phyloP scores from a whole-genome alignment of 768 basidiomycete genomes.

The Tylopilus sp. region DNA sequence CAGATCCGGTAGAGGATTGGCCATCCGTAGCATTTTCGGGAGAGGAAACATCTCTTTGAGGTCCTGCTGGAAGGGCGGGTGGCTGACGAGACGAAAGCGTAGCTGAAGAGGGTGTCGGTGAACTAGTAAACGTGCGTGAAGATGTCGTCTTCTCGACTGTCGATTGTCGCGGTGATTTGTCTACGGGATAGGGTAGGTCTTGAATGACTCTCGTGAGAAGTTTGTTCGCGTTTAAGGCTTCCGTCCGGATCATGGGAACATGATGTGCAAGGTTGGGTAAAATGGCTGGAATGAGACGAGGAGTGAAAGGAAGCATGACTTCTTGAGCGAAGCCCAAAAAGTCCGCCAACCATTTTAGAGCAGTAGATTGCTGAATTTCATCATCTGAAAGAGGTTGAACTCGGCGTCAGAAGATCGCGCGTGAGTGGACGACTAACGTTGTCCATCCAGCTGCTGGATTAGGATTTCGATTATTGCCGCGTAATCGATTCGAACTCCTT shows the following conservation, averaged over 20 bases:
- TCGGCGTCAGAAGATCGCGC: slow-evolving; percentile 2
- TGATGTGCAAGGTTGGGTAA: slow-evolving; percentile 94
- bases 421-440: slow-evolving; percentile 53
- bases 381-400: slow-evolving; percentile 48
- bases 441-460: slow-evolving; percentile 77
- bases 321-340: slow-evolving; percentile 85
- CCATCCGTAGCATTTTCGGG: slow-evolving; percentile 43
- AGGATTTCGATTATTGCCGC: slow-evolving; percentile 91
- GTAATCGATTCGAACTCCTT: slow-evolving; percentile 90
- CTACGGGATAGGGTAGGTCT: slow-evolving; percentile 70
- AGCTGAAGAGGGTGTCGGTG: slow-evolving; percentile 48
- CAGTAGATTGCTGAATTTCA: slow-evolving; percentile 91
- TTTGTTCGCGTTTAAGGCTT: slow-evolving; percentile 84
- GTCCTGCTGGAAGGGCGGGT: slow-evolving; percentile 36
- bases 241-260: slow-evolving; percentile 81
- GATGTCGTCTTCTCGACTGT: slow-evolving; percentile 30
- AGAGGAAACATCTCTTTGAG: slow-evolving; percentile 46
- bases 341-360: slow-evolving; percentile 90
- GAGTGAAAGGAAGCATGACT: slow-evolving; percentile 92
- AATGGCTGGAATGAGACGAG: slow-evolving; percentile 88
- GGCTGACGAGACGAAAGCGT: slow-evolving; percentile 49
- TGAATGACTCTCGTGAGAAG: slow-evolving; percentile 83
- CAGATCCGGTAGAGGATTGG: slow-evolving; percentile 28
- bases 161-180: slow-evolving; percentile 33
- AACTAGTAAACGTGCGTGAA: slow-evolving; percentile 42